These are phyloP conservation scores for Saccharomycopsis malanga DNA, from an alignment of 805 yeast genomes.

Conservation along the genomic window DNA sequence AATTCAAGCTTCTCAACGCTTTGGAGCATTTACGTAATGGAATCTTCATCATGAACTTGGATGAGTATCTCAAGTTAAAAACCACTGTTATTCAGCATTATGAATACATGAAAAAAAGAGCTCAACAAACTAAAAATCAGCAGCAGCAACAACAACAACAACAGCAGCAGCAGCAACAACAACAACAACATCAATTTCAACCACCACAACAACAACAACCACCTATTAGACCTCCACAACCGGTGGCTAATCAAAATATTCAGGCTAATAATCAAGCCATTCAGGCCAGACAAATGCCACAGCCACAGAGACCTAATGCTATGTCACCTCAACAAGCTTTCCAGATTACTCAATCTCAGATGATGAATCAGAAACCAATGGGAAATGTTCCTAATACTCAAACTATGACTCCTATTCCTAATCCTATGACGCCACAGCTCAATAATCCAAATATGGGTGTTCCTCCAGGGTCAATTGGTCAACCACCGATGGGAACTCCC, in stretches of 20 bases:
- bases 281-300: conserved; percentile 5
- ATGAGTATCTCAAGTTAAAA: conserved; percentile 8
- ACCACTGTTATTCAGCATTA: conserved; percentile 1
- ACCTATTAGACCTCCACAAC: neutral
- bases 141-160: neutral
- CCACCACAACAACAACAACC: conserved; percentile 5
- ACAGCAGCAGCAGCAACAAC: neutral
- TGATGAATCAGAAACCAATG: conserved; percentile 7
- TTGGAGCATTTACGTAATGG: conserved; percentile 54
- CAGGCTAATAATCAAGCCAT: neutral
- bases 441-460: conserved; percentile 1
- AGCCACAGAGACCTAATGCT: conserved; percentile 8
- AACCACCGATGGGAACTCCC: neutral
- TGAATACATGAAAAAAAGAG: conserved; percentile 7
- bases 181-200: conserved; percentile 8
- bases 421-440: conserved; percentile 12
- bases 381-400: neutral
- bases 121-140: neutral
- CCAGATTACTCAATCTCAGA: neutral
- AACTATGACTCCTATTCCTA: conserved; percentile 11
- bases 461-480: neutral
- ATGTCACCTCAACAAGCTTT: conserved; percentile 9
- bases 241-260: conserved; percentile 1
- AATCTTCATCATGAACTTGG: conserved; percentile 9
- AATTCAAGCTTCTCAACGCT: conserved; percentile 43